phyloP scores from a whole-genome alignment of 202 grass and related monocot genomes.

The Elaeis oleifera region DNA sequence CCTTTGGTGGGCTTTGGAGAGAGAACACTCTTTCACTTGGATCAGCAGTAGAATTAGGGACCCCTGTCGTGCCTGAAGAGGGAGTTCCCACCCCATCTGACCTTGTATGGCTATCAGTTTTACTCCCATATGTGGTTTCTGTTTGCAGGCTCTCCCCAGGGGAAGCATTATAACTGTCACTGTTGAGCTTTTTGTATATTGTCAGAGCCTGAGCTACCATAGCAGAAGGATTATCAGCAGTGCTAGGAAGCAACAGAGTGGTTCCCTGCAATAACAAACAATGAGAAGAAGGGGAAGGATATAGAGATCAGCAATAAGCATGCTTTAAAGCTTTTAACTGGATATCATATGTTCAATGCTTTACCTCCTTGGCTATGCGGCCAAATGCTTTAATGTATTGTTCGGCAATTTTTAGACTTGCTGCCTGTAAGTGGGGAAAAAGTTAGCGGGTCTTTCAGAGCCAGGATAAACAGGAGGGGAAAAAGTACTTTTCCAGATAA shows the following conservation, averaged over 20 bases:
- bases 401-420: conserved; percentile 66
- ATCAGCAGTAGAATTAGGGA: background rate
- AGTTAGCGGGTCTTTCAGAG: background rate
- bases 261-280: conserved; percentile 37
- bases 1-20: conserved; percentile 34
- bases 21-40: conserved; percentile 32
- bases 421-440: conserved; percentile 29
- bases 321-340: background rate
- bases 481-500: too few species aligned
- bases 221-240: conserved; percentile 45
- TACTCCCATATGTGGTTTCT: conserved; percentile 21
- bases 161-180: too few species aligned
- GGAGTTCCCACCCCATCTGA: conserved; percentile 13
- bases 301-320: background rate
- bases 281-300: background rate
- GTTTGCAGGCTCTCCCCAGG: conserved; percentile 7
- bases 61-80: background rate
- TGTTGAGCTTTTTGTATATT: conserved; percentile 38
- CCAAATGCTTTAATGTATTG: conserved; percentile 78
- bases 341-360: background rate
- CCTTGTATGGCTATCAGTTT: background rate
- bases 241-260: conserved; percentile 67
- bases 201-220: conserved; percentile 63
- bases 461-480: background rate
- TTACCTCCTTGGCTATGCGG: conserved; percentile 63